Evolutionary conservation across 116 monocot genomes (phyloP).

Genomic region (Cymodocea nodosa): DNA sequence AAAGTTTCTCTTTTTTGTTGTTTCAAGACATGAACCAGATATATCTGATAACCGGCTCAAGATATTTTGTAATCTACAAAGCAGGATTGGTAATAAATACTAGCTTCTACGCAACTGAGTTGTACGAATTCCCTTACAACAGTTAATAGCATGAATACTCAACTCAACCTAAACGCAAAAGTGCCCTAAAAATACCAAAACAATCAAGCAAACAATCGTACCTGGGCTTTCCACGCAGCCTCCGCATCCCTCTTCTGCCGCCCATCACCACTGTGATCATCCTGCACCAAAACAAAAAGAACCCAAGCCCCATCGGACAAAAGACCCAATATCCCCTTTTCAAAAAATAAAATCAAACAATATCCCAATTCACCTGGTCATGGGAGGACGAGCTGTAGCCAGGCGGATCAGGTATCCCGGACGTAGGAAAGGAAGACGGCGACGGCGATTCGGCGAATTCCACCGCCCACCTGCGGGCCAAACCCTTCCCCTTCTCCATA

Average conservation of each 20-base stretch:
- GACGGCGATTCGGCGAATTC: slow-evolving; percentile 32
- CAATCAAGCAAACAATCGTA: slow-evolving; percentile 2
- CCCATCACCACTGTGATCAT: slow-evolving; percentile 36
- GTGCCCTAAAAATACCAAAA: too few relatives aligned
- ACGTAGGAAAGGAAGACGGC: slow-evolving; percentile 17
- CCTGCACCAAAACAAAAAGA: slow-evolving; percentile 19
- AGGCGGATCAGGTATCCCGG: slow-evolving; percentile 19
- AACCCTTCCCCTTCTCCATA: slow-evolving; percentile 79
- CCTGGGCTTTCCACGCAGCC: slow-evolving; percentile 85
- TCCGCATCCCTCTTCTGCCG: slow-evolving; percentile 90
- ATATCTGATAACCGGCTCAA: too few relatives aligned
- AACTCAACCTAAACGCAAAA: too few relatives aligned
- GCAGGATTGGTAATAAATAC: too few relatives aligned
- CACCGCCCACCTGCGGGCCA: slow-evolving; percentile 73
- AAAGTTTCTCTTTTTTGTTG: too few relatives aligned
- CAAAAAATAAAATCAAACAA: neutral
- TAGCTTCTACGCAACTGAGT: too few relatives aligned
- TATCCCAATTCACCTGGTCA: slow-evolving; percentile 32
- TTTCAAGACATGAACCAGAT: too few relatives aligned
- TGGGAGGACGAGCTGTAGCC: slow-evolving; percentile 56
- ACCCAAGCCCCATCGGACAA: neutral
- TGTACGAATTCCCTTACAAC: too few relatives aligned
- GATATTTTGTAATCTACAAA: too few relatives aligned
- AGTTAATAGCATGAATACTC: too few relatives aligned
- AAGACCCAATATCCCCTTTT: too few relatives aligned